Evolutionary conservation across 495 filamentous ascomycete species (phyloP).

Genomic region (Aspergillus conjunctus): DNA sequence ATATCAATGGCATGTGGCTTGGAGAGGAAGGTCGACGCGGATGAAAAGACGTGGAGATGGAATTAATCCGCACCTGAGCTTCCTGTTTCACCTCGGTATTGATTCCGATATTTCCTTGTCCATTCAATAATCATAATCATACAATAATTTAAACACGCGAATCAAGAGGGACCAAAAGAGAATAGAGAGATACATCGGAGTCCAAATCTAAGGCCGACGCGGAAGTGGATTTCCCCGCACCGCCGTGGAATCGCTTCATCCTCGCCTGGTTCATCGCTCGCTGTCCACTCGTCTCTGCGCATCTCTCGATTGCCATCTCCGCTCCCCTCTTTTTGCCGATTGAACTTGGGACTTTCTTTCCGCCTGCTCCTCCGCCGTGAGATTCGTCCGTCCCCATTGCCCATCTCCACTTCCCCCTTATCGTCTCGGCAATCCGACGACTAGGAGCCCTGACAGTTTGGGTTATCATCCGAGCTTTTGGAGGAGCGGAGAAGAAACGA

Average conservation of each 20-base stretch:
- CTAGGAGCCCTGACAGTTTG: neutral
- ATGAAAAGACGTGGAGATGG: no score
- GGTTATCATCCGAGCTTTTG: neutral
- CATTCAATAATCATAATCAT: neutral
- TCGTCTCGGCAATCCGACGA: conserved; percentile 20
- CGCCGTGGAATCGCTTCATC: neutral
- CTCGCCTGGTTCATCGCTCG: neutral
- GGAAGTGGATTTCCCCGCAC: conserved; percentile 12
- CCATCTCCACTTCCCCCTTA: conserved; percentile 4
- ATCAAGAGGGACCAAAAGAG: neutral
- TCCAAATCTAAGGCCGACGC: conserved; percentile 19
- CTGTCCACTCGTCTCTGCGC: neutral
- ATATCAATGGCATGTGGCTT: no score
- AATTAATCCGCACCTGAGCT: no score
- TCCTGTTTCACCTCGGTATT: no score
- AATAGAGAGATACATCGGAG: conserved; percentile 1
- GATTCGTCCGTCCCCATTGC: neutral
- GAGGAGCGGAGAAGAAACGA: neutral
- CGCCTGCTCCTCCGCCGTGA: neutral
- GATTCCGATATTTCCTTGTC: no score
- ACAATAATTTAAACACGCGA: neutral
- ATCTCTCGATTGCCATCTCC: neutral
- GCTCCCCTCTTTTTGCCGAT: neutral
- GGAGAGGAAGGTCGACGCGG: no score
- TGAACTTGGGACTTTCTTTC: neutral